Evolutionary conservation across 441 rosid genomes (phyloP), one percentile per base, ranked within the genome.

Genomic region (Croton laevigatus): DNA sequence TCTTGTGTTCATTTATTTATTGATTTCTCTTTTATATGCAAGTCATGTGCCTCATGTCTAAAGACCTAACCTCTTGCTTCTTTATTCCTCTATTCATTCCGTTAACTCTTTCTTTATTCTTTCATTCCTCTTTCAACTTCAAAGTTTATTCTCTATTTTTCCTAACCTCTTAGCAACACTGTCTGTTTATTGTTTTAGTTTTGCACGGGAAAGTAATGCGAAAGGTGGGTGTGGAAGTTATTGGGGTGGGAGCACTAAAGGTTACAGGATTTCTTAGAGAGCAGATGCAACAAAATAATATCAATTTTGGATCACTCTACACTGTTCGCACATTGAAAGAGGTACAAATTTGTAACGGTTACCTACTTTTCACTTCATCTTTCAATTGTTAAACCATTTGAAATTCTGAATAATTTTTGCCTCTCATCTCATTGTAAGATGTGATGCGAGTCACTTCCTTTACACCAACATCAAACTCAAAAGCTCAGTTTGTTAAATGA

Each of bases 131-230:
- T 8, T 48, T 71, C 45, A 10, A 54, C 62, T 65, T 48, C 60
- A 64, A 75, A 71, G 58, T 65, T 16, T 49, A n/a, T 17, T 13
- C 20, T 49, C 53, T 16, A 6, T 49, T 49, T n/a, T 49, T 14
- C 17, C 5, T 49, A 49, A 49, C 17, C n/a, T 4, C 6, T 49
- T 49, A 2, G 53, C 53, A 13, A 12, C 19, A n/a, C 5, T 49
- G 32, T 4, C 71, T 72, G 27, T 62, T 38, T 65, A 77, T 73
- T 27, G 32, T 2, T 77, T 67, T 78, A 94, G 98, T 94, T 86
- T 80, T 94, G 69, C 69, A 91, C 71, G 98, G 97, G 65, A 90
- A 90, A 82, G 97, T 91, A 63, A 91, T 86, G 97, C 91, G 83
- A 52, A 83, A 87, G 76, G 88, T 91, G 69, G 98, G 98, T 48